Evolutionary conservation across 2,329 filamentous ascomycete species (phyloP).

Genomic region (Fusarium burgessii): DNA sequence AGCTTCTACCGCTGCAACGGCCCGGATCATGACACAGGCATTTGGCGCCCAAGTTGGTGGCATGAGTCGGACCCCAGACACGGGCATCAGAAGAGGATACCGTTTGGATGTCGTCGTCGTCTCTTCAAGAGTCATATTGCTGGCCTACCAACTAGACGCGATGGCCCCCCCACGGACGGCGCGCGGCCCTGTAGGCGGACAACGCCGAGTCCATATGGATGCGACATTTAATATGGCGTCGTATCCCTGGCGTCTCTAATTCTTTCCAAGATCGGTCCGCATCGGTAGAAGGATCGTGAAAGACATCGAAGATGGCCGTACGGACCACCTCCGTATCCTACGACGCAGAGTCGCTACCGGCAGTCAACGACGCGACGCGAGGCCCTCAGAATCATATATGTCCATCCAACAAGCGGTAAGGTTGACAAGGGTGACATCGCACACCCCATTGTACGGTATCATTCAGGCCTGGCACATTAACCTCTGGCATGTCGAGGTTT

Average conservation of each 20-base stretch:
- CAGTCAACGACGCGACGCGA: background rate
- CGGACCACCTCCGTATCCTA: background rate
- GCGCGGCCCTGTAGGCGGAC: conserved; percentile 16
- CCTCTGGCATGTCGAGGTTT: conserved; percentile 1
- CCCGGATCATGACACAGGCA: conserved; percentile 25
- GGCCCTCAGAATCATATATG: background rate
- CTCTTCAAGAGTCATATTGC: background rate
- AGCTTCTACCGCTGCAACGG: conserved; percentile 26
- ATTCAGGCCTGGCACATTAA: background rate
- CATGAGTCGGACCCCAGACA: conserved; percentile 26
- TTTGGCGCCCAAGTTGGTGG: conserved; percentile 7
- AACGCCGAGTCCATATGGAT: conserved; percentile 17
- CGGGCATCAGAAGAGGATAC: conserved; percentile 24
- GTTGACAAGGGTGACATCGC: conserved; percentile 10
- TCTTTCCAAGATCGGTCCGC: conserved; percentile 19
- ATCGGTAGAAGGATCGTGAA: conserved; percentile 17
- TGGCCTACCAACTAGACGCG: conserved; percentile 11
- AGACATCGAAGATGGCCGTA: conserved; percentile 20
- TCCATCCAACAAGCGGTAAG: conserved; percentile 17
- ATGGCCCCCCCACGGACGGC: conserved; percentile 11
- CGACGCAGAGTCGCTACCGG: background rate
- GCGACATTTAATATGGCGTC: conserved; percentile 15
- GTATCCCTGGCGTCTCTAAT: background rate
- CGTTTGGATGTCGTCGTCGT: background rate
- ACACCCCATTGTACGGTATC: conserved; percentile 1